Evolutionary conservation across 2,329 filamentous ascomycete species (phyloP), one percentile per base, ranked within the genome.

Genomic region (Boeremia exigua): DNA sequence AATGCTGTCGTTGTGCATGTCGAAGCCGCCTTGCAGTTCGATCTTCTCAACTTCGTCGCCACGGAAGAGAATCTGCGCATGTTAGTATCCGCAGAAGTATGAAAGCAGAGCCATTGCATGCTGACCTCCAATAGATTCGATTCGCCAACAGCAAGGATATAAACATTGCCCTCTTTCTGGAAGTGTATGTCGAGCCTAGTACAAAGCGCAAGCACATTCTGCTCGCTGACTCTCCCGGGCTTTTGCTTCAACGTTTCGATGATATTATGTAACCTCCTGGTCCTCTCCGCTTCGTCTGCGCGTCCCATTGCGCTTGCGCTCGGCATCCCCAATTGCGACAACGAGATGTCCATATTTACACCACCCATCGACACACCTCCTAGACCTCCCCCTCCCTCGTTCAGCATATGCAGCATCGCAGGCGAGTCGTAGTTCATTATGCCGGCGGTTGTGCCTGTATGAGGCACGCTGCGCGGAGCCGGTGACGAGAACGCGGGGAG

Each of bases 161-260:
- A 70, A 19, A 50, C 60, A 9, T 68, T 60, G 39, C 74, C 63
- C 4, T 63, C 59, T 37, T 69, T 62, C 51, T 70, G 60, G 17
- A 65, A 84, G 78, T 59, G 88, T 83, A 76, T 83, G 77, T 88
- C 89, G 49, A 88, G 81, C 50, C 85, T 81, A 65, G 85, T 84
- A 8, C 86, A 88, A 28, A 94, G 77, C 49, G 89, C 82, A 71
- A 90, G 86, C n/a, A 95, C 80, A 2, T 89, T 89, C 28, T 89
- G 86, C 67, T 91, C 88, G 63, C 89, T 91, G 33, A 94, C 86
- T 36, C 87, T 78, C 4, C 88, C 88, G 59, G 86, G 90, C 68
- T 84, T 88, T 58, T 81, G 84, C 14, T 84, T 87, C 54, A 93
- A 86, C 63, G 79, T 86, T 38, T 86, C 85, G 60, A 91, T 85